Base-by-base conservation (phyloP, 176 grass and related monocot genomes). In the Guadua angustifolia region DNA sequence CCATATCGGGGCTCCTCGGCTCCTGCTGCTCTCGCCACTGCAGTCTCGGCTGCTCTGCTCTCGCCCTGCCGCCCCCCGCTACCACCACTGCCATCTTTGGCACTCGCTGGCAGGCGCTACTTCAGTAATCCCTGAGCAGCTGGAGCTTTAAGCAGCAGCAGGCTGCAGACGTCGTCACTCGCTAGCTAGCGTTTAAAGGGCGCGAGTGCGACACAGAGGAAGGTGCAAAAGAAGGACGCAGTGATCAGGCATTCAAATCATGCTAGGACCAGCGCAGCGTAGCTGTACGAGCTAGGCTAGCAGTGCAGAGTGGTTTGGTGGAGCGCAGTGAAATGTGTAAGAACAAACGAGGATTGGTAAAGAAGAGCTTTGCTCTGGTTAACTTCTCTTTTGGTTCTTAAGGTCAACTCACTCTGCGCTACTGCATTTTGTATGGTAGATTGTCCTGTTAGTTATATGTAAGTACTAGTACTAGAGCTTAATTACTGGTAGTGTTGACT, bases 201-300 rank as follows among this genome's bases (percentile, higher is more conserved):
- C 17, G 38, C 83, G 88, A 89, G 88, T 61, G 88, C 88, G 84
- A 87, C 88, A 87, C 88, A 53, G 68, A 36, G 84, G 84, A 79
- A 78, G 39, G 88, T 90, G 88, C 88, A 86, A 68, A 66, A 52
- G 52, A 12, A 68, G n/a, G 67, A 46, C 49, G 69, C 88, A 64
- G 78, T 44, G 53, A 75, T 66, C 76, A 16, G 74, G 75, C 80
- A 90, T 87, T 90, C 80, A 79, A 79, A 74, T 44, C 64, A 21
- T 36, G 71, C 12, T 17, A 79, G 84, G 88, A 79, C 89, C 79
- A 90, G 88, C 61, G 51, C 79, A 87, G 88, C 52, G 51, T 11
- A 56, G 80, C 53, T 71, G 82, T 74, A n/a, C 21, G 24, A 46
- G 39, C 16, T 52, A 43, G 40, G 74, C 55, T 19, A 17, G 15